These are phyloP conservation scores for Cladosporium sp. DNA, from an alignment of 2,329 filamentous ascomycete species.

Conservation along the genomic window DNA sequence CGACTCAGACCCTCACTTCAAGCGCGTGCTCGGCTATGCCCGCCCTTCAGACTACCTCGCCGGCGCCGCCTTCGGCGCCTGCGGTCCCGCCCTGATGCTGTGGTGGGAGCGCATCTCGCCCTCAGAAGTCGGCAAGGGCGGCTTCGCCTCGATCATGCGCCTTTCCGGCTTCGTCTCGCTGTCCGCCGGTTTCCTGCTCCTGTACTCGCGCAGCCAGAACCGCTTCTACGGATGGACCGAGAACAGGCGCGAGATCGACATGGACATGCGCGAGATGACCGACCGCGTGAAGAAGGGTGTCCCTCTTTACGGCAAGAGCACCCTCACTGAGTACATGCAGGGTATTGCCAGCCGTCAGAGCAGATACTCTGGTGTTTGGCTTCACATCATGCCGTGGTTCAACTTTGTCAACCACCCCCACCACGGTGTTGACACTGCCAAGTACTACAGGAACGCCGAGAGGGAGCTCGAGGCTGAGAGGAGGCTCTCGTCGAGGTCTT, in stretches of 20 bases:
- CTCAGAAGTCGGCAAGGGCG: constrained; percentile 78
- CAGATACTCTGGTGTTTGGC: constrained; percentile 81
- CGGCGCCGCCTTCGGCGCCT: constrained; percentile 67
- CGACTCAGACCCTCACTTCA: constrained; percentile 96
- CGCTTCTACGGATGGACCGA: constrained; percentile 95
- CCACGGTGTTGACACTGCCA: constrained; percentile 96
- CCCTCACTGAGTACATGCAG: constrained; percentile 84
- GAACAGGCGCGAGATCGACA: constrained; percentile 85
- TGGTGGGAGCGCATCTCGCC: constrained; percentile 83
- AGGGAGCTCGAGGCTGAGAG: constrained; percentile 83
- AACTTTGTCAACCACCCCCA: constrained; percentile 97
- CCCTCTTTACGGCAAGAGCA: constrained; percentile 80
- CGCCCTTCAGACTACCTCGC: constrained; percentile 78
- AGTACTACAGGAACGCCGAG: constrained; percentile 97
- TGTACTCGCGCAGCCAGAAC: constrained; percentile 78
- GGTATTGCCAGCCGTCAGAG: constrained; percentile 91
- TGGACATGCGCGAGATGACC: constrained; percentile 99
- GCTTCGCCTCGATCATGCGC: constrained; percentile 81
- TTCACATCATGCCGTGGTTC: constrained; percentile 89
- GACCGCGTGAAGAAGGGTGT: constrained; percentile 90
- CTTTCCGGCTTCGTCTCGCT: constrained; percentile 71
- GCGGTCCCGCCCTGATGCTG: constrained; percentile 72
- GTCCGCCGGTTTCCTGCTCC: constrained; percentile 76
- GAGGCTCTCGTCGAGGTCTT: constrained; percentile 3
- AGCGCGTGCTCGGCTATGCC: constrained; percentile 84